A percentile compares a stretch with the other conserved stretches of the same genome.
phyloP scores from a whole-genome alignment of 768 basidiomycete genomes.

The Lactarius sp. region DNA sequence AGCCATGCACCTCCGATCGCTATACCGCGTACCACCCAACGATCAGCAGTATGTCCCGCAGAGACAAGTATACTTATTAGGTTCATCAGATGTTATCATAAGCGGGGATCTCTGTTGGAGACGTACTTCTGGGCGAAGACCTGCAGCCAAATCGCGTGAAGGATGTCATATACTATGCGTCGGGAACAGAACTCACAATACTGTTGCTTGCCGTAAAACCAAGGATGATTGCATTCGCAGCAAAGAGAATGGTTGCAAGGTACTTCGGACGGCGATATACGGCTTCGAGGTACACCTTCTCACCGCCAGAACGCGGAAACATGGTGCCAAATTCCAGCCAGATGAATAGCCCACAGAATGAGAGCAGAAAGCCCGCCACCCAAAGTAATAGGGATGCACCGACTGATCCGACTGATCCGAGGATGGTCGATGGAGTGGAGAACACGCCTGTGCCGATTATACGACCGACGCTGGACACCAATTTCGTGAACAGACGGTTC shows the following conservation, averaged over 20 bases:
- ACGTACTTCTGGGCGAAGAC: conserved; percentile 33
- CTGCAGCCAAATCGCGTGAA: conserved; percentile 13
- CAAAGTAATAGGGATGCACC: conserved; percentile 62
- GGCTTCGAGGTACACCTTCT: conserved; percentile 59
- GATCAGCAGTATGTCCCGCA: conserved; percentile 36
- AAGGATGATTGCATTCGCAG: conserved; percentile 44
- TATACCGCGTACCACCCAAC: conserved; percentile 54
- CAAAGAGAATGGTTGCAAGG: conserved; percentile 46
- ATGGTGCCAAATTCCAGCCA: conserved; percentile 63
- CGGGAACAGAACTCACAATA: conserved; percentile 36
- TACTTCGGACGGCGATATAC: conserved; percentile 46
- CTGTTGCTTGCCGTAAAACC: conserved; percentile 43
- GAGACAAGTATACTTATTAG: conserved; percentile 44
- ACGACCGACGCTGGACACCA: conserved; percentile 39
- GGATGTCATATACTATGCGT: too few species aligned
- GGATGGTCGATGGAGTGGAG: conserved; percentile 56
- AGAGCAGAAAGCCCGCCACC: conserved; percentile 56
- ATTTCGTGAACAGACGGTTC: background rate
- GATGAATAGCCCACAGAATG: conserved; percentile 55
- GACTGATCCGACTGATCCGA: conserved; percentile 52
- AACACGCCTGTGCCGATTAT: conserved; percentile 64
- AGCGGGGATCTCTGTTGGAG: background rate
- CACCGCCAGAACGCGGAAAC: conserved; percentile 58
- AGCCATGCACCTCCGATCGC: conserved; percentile 46
- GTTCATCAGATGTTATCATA: background rate